Evolutionary conservation across 2,329 filamentous ascomycete species (phyloP).

Genomic region (Tympanopsis confertula): DNA sequence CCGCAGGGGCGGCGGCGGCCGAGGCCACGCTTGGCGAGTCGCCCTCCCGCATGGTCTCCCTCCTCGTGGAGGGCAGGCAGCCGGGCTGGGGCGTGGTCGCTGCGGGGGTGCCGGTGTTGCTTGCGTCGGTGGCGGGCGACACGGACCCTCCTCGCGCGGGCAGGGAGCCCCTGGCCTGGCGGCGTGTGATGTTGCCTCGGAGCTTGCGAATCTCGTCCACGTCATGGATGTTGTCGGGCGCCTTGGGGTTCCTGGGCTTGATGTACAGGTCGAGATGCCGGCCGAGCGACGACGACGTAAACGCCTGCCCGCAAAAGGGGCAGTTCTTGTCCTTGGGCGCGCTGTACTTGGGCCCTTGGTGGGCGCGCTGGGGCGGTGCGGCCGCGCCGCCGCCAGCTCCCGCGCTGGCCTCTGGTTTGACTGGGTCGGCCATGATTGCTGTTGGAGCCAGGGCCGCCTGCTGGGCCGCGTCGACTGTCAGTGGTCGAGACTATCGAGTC

Average conservation of each 20-base stretch:
- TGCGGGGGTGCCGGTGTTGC: constrained; percentile 21
- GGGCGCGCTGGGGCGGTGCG: constrained; percentile 12
- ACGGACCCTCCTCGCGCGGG: constrained; percentile 51
- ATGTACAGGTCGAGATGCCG: constrained; percentile 91
- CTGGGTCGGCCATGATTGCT: background rate
- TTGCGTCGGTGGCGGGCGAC: constrained; percentile 28
- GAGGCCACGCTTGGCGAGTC: constrained; percentile 29
- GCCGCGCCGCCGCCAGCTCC: no score
- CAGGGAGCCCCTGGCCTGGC: constrained; percentile 62
- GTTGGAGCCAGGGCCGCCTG: no score
- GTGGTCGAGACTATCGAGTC: no score
- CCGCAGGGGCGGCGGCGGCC: constrained; percentile 16
- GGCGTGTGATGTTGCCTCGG: constrained; percentile 73
- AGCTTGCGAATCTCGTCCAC: constrained; percentile 79
- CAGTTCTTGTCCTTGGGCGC: constrained; percentile 77
- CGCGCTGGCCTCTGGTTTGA: background rate
- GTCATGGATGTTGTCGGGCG: constrained; percentile 76
- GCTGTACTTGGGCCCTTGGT: constrained; percentile 18
- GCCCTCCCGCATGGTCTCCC: constrained; percentile 27
- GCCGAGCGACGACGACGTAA: constrained; percentile 86
- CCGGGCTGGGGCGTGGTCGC: constrained; percentile 16
- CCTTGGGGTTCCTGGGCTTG: constrained; percentile 82
- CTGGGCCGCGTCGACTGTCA: no score
- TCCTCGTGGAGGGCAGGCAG: constrained; percentile 13
- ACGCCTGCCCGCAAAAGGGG: constrained; percentile 77